These are phyloP conservation scores for Buxus sempervirens DNA, from an alignment of 164 flowering plant genomes.

Conservation along the genomic window DNA sequence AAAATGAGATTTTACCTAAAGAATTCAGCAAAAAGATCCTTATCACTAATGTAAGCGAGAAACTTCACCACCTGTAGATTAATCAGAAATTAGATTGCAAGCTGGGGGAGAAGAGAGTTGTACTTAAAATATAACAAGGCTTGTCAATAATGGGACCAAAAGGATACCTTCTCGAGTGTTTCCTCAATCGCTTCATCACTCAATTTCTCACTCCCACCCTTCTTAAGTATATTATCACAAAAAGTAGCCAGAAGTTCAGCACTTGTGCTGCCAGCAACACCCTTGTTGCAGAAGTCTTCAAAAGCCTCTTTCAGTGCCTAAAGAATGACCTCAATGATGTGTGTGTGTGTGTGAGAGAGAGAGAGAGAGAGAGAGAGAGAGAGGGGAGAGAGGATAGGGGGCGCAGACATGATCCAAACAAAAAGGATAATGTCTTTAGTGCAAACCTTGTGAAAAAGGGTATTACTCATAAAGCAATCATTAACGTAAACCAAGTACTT, in stretches of 20 bases:
- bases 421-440: not conserved
- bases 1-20: constrained; percentile 50
- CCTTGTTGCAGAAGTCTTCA: constrained; percentile 89
- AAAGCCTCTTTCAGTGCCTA: constrained; percentile 95
- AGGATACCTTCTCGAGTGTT: constrained; percentile 77
- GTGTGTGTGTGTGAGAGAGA: too few relatives aligned
- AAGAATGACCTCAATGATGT: not conserved
- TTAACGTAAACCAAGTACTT: constrained; percentile 78
- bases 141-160: not conserved
- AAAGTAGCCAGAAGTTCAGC: constrained; percentile 90
- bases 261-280: constrained; percentile 84
- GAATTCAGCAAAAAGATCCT: constrained; percentile 92
- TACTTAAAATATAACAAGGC: not conserved
- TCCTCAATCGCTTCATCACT: constrained; percentile 96
- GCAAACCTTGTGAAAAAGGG: constrained; percentile 92
- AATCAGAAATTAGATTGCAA: constrained; percentile 5
- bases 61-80: constrained; percentile 75
- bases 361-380: constrained; percentile 8
- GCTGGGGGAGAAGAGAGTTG: not conserved
- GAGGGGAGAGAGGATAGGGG: too few relatives aligned
- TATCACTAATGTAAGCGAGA: constrained; percentile 89
- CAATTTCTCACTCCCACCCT: constrained; percentile 93
- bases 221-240: constrained; percentile 90
- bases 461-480: constrained; percentile 72
- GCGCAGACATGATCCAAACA: too few relatives aligned